Base-by-base conservation (phyloP, 2,329 filamentous ascomycete genomes). In the Cercospora zeina region DNA sequence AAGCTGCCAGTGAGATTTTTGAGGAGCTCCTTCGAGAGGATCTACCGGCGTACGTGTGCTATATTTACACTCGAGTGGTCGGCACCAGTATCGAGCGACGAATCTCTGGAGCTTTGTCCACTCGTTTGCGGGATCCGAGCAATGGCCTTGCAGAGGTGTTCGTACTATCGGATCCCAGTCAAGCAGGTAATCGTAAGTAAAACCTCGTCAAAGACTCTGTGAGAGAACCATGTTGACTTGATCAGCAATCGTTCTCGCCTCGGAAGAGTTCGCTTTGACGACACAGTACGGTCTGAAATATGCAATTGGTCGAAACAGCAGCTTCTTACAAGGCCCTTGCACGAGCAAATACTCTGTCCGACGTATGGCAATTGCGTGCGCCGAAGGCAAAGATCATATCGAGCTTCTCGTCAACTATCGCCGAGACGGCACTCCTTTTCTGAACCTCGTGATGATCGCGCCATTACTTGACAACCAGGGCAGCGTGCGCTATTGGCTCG, bases 101-200 rank as follows among this genome's bases (percentile, higher is more conserved):
- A 16, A 85, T 91, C 19, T 87, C 85, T 0, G 87, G 88, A 3
- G 88, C 84, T 1, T 73, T 90, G 30, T 84, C 88, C 1, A 77
- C 82, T 0, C 80, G 87, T 67, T 77, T 90, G 27, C 80, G 83
- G 39, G 85, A 89, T 37, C 82, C 88, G 10, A 89, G 87, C 0
- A 87, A 91, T 72, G 89, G 88, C 0, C 73, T 92, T 62, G 89
- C 88, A 0, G 89, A 91, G 71, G 88, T 90, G 0, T 92, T 91
- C 67, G 91, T 88, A 71, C 73, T 92, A 59, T 89, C 87, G 0
- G 89, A 92, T 72, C 88, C 89, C 9, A 88, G 87, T 1, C 79
- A 88, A 63, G 79, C 82, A 1, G 89, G 90, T 63, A 90, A 91
- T 71, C 89, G 56, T 58, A 6, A 58, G 56, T 36, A 16, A 7